Evolutionary conservation across 169 alveolate genomes (phyloP).

Genomic region (Sarcocystis neurona): DNA sequence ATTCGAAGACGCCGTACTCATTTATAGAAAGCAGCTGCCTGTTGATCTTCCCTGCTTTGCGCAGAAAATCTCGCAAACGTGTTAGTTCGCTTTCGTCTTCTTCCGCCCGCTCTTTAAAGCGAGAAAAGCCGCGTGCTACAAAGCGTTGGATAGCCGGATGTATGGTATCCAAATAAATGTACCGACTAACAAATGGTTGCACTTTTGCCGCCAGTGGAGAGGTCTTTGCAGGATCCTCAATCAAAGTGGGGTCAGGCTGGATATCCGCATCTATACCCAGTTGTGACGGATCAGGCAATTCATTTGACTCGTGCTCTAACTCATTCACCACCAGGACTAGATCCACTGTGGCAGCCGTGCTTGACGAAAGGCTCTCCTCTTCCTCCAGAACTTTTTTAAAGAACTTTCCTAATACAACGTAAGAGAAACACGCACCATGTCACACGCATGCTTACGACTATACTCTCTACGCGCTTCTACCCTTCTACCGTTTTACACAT

Average conservation of each 20-base stretch:
- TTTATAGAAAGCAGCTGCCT: background rate
- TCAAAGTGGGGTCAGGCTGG: background rate
- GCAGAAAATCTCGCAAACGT: background rate
- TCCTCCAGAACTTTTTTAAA: slow-evolving; percentile 1
- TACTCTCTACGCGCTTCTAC: too few species aligned
- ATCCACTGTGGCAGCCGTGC: slow-evolving; percentile 4
- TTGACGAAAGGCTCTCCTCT: background rate
- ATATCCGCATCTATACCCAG: background rate
- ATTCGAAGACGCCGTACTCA: background rate
- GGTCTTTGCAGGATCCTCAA: too few species aligned
- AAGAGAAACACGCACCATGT: too few species aligned
- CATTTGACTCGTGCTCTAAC: background rate
- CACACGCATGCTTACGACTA: too few species aligned
- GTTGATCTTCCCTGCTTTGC: background rate
- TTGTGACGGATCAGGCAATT: background rate
- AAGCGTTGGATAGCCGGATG: background rate
- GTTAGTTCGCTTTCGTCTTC: background rate
- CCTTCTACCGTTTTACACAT: too few species aligned
- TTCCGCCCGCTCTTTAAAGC: background rate
- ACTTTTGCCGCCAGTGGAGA: background rate
- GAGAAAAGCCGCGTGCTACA: background rate
- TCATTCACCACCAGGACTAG: slow-evolving; percentile 24
- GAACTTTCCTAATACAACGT: background rate
- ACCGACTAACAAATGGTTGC: background rate
- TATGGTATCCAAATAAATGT: background rate